Base-by-base conservation (phyloP, 192 early-diverging fungal species). In the Backusella morwellensis region DNA sequence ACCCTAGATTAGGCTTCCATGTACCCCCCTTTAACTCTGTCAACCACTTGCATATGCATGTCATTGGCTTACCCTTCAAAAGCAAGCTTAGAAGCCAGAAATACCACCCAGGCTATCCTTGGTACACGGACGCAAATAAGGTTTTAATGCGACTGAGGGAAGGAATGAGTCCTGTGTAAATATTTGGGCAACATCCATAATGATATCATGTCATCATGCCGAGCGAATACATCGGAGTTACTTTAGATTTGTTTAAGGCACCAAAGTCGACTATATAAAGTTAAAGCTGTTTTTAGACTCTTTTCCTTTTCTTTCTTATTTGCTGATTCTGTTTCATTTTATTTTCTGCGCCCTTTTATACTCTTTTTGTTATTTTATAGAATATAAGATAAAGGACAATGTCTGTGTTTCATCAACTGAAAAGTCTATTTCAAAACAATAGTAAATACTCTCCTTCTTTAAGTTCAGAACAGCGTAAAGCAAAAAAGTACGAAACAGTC, bases 1-100 rank as follows among this genome's bases (percentile, higher is more conserved):
- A 50, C 47, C 6, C 38, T 76, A 87, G 85, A 12, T 40, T 92
- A 9, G 92, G 93, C 9, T 94, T 93, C 77, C 93, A 94, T 74
- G 78, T 92, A 6, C 93, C 93, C 14, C 92, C 91, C 0, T 94
- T 90, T 77, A 90, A 85, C 36, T 86, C 85, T 3, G 84, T 94
- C n/a, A 40, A 83, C 23, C 93, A 94, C 84, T 75, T 94, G 29
- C 93, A 93, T 78, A 74, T 93, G 19, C 92, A 92, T 83, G 86
- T 85, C 9, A 70, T 93, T 4, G 92, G 82, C 1, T 78, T 83
- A 74, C 85, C 88, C 3, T 92, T 89, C 75, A 86, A 86, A 66
- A 80, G 70, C 54, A 59, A 68, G 34, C 69, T 56, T 40, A 72
- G 32, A 38, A 34, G 56, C 17, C 14, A 68, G 4, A 77, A 77